These are phyloP conservation scores for Parastagonospora avenae DNA, from an alignment of 2,329 filamentous ascomycete species.

Conservation along the genomic window DNA sequence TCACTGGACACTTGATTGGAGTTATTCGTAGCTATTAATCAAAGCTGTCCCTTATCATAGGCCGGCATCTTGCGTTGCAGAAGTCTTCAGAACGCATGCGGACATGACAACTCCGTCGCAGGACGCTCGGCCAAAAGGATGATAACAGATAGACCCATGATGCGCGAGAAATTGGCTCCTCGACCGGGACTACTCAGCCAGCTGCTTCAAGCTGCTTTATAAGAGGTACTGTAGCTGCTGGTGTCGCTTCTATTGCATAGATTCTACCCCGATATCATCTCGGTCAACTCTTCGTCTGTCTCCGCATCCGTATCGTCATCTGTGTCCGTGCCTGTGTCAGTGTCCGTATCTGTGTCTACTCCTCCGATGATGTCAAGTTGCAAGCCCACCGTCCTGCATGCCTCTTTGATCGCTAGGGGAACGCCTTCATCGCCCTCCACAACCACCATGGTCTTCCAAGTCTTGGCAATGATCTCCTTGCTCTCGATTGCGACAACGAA, in stretches of 20 bases:
- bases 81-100: too few species aligned
- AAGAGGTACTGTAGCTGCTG: too few species aligned
- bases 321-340: neutral
- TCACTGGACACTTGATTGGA: too few species aligned
- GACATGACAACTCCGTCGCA: too few species aligned
- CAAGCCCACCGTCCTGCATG: conserved; percentile 25
- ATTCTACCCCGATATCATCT: neutral
- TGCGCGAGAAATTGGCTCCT: too few species aligned
- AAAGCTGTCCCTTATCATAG: too few species aligned
- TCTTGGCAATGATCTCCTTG: conserved; percentile 30
- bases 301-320: conserved; percentile 1
- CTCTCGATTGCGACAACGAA: conserved; percentile 33
- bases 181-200: too few species aligned
- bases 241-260: neutral
- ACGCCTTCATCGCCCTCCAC: conserved; percentile 33
- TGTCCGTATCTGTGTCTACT: conserved; percentile 13
- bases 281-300: neutral
- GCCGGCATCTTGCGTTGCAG: too few species aligned
- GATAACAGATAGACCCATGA: too few species aligned
- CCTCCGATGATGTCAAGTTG: conserved; percentile 57
- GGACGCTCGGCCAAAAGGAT: too few species aligned
- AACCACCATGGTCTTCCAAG: conserved; percentile 30
- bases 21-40: too few species aligned
- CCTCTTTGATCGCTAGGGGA: conserved; percentile 27
- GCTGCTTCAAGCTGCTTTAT: too few species aligned